A percentile compares a stretch with the other conserved stretches of the same genome.
phyloP scores from a whole-genome alignment of 2,329 filamentous ascomycete genomes.

The Colletotrichum graminicola region DNA sequence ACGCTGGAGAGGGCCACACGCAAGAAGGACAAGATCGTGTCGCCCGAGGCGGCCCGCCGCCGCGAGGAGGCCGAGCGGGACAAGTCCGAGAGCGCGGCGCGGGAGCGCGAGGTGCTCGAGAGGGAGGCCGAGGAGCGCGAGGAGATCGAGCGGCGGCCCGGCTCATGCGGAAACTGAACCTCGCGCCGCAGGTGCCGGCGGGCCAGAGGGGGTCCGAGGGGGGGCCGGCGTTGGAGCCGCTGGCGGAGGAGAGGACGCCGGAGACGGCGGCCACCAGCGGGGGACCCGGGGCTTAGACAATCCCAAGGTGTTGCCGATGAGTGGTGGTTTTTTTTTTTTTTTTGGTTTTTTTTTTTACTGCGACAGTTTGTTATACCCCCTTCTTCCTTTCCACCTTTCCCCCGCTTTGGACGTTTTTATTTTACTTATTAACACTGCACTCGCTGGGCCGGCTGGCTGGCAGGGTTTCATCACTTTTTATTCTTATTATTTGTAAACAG shows the following conservation, averaged over 20 bases:
- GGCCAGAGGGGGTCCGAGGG: conserved; percentile 44
- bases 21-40: conserved; percentile 69
- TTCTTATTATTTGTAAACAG: too few species aligned
- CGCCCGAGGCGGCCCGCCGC: conserved; percentile 69
- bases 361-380: conserved; percentile 13
- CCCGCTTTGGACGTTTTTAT: neutral
- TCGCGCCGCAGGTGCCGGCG: conserved; percentile 48
- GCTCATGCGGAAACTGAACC: conserved; percentile 57
- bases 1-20: conserved; percentile 63
- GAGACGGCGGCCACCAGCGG: too few species aligned
- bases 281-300: neutral
- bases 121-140: conserved; percentile 57
- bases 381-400: neutral
- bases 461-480: too few species aligned
- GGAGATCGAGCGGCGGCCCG: conserved; percentile 45
- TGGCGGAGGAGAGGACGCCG: conserved; percentile 33
- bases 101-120: conserved; percentile 60
- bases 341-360: neutral
- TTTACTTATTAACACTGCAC: too few species aligned
- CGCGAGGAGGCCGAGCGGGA: conserved; percentile 71
- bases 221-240: conserved; percentile 24
- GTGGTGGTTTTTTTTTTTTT: too few species aligned
- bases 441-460: neutral
- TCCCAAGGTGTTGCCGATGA: too few species aligned
- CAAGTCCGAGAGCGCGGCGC: conserved; percentile 69